A percentile compares a stretch with the other conserved stretches of the same genome.
phyloP scores from a whole-genome alignment of 2,329 filamentous ascomycete genomes.

The Aspergillus novoparasiticus region DNA sequence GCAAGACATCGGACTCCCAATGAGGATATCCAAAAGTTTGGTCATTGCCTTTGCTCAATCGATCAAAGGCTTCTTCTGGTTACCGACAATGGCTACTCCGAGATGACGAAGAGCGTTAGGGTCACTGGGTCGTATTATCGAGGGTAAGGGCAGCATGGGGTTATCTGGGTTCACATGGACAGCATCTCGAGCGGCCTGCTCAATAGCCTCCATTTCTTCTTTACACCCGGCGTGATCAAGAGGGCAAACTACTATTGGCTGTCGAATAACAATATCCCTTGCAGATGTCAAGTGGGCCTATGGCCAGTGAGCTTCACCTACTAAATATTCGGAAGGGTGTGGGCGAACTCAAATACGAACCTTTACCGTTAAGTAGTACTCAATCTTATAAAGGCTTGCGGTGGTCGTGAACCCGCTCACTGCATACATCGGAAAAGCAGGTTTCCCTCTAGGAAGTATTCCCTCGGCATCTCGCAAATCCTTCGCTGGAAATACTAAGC shows the following conservation, averaged over 20 bases:
- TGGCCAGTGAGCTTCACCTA: conserved; percentile 1
- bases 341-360: conserved; percentile 50
- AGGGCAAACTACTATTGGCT: conserved; percentile 94
- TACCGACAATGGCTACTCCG: conserved; percentile 65
- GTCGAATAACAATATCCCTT: conserved; percentile 82
- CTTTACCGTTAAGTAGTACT: conserved; percentile 94
- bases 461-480: conserved; percentile 86
- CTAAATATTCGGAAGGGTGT: background rate
- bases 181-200: conserved; percentile 92
- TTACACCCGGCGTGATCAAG: conserved; percentile 95
- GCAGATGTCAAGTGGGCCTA: conserved; percentile 87
- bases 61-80: conserved; percentile 64
- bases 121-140: conserved; percentile 79
- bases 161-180: conserved; percentile 85
- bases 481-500: conserved; percentile 85
- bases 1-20: conserved; percentile 17
- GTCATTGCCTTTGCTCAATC: conserved; percentile 52
- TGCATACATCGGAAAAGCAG: conserved; percentile 85
- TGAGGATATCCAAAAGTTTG: conserved; percentile 1
- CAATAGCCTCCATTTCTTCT: conserved; percentile 98
- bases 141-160: conserved; percentile 85
- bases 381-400: conserved; percentile 94
- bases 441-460: conserved; percentile 79
- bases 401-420: conserved; percentile 91
- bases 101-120: conserved; percentile 61